Base-by-base conservation (phyloP, 2,329 filamentous ascomycete species). In the Pyricularia sp. region DNA sequence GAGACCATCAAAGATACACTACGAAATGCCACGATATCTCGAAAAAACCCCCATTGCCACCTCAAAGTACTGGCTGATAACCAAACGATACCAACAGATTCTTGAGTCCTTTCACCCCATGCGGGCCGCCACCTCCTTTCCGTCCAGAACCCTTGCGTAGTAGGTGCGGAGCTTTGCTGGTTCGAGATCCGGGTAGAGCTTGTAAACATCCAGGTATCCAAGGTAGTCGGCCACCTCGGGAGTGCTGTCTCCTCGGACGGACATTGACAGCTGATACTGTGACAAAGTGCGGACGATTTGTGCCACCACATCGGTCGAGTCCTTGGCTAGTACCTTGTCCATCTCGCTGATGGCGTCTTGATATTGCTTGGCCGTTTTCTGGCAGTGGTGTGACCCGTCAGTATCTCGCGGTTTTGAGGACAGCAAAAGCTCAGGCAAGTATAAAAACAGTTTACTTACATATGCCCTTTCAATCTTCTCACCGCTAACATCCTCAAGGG, bases 111-210 rank as follows among this genome's bases (percentile, higher is more conserved):
- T 42, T 50, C 14, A 50, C 1, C 9, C 20, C 17, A 20, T 50
- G 42, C 14, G 14, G 33, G 11, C 23, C 3, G 28, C 14, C 14
- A 2, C 26, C 5, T 31, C 59, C 33, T 78, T 80, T 9, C 82
- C 82, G 12, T 74, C 76, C 26, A 84, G 71, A 10, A 83, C 73
- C 0, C 79, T 77, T 65, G 77, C 72, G 9, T 81, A 73, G 69
- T 79, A 83, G 6, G 77, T 76, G 69, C 75, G 74, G 71, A 82
- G 80, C 20, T 75, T 75, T 33, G 73, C 78, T 1, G 76, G 77
- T 67, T 79, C 71, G 68, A 86, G 77, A 23, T 85, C 83, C 2
- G 85, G 85, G 72, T 86, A 88, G 26, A 88, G 76, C 23, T 87
- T 82, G 71, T 81, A 82, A 30, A 78, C 79, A 68, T 81, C 77